phyloP scores from a whole-genome alignment of 2,329 filamentous ascomycete species.

The Diaporthe sp. region DNA sequence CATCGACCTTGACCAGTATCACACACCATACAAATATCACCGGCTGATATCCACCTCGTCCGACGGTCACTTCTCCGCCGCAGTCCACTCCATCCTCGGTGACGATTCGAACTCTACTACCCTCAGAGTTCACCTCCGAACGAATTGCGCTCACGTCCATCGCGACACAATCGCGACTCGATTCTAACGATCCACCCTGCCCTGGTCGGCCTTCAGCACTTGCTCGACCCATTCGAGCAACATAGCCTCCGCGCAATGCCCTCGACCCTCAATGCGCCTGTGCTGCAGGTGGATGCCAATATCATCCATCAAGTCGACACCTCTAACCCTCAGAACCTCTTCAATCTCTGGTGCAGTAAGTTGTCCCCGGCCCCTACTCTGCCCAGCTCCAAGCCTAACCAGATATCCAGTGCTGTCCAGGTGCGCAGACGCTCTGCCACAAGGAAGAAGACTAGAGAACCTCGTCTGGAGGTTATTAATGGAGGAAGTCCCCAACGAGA shows the following conservation, averaged over 20 bases:
- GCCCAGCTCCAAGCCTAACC: conserved; percentile 25
- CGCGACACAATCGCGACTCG: conserved; percentile 45
- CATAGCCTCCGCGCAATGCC: conserved; percentile 74
- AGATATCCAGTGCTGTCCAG: conserved; percentile 83
- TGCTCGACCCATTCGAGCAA: conserved; percentile 56
- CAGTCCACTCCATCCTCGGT: conserved; percentile 21
- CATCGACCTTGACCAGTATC: conserved; percentile 15
- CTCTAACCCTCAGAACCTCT: conserved; percentile 90
- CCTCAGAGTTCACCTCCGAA: conserved; percentile 9
- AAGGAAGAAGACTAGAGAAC: conserved; percentile 93
- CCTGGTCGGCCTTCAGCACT: conserved; percentile 41
- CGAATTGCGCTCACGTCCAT: conserved; percentile 32
- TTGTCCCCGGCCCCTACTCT: conserved; percentile 44
- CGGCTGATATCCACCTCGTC: conserved; percentile 1
- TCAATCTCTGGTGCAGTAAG: conserved; percentile 97
- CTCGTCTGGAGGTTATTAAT: conserved; percentile 97
- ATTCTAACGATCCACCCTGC: conserved; percentile 42
- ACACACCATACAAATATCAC: conserved; percentile 5
- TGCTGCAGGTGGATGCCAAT: conserved; percentile 91
- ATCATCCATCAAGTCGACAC: conserved; percentile 97
- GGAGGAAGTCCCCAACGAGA: conserved; percentile 67
- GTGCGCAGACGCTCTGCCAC: conserved; percentile 93
- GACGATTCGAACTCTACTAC: conserved; percentile 32
- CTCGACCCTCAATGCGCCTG: conserved; percentile 83
- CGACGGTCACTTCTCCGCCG: neutral